Conservation (phyloP, 495 filamentous ascomycete genomes). For the Annulohypoxylon nitens region DNA sequence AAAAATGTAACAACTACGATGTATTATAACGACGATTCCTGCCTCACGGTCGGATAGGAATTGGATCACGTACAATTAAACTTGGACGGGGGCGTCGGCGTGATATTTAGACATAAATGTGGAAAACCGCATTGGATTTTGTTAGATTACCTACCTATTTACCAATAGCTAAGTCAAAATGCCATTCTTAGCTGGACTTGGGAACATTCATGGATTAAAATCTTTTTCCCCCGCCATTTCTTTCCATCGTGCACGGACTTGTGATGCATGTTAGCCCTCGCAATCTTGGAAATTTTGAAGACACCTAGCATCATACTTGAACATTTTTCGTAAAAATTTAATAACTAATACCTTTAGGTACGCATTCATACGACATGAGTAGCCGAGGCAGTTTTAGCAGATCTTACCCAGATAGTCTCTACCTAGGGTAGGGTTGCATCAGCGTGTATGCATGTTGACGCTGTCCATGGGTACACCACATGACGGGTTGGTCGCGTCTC, state of each 20-base stretch:
- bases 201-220: not conserved
- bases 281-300: too few relatives aligned
- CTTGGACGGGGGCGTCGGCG: slow-evolving; percentile 5
- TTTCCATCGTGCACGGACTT: not conserved
- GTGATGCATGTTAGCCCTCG: too few relatives aligned
- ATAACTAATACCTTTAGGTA: too few relatives aligned
- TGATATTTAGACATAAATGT: slow-evolving; percentile 6
- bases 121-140: not conserved
- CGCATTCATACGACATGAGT: too few relatives aligned
- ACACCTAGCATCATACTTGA: too few relatives aligned
- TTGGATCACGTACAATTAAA: slow-evolving; percentile 6
- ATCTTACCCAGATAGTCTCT: too few relatives aligned
- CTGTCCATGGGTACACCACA: too few relatives aligned
- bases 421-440: too few relatives aligned
- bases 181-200: not conserved
- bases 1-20: slow-evolving; percentile 6
- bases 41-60: not conserved
- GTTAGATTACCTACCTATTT: not conserved
- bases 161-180: not conserved
- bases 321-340: too few relatives aligned
- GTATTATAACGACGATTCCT: slow-evolving; percentile 8
- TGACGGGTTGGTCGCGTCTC: too few relatives aligned
- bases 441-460: too few relatives aligned
- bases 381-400: too few relatives aligned
- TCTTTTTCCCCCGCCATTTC: not conserved